Conservation (phyloP, 2,329 filamentous ascomycete genomes). For the Nannizzia gypsea region DNA sequence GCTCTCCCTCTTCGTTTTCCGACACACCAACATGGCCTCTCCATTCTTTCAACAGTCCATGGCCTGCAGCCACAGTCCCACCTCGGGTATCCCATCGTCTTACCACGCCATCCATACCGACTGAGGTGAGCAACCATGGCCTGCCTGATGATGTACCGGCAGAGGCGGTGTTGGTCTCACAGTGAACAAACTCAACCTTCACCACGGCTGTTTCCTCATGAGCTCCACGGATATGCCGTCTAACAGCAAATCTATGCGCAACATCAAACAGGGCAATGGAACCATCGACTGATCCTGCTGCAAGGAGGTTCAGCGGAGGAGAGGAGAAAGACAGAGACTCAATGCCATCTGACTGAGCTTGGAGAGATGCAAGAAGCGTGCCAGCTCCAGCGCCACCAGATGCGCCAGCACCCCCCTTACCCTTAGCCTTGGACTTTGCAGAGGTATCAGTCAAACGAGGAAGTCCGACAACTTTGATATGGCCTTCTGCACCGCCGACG, state of each 20-base stretch:
- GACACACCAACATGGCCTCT: slow-evolving; percentile 54
- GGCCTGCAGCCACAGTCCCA: slow-evolving; percentile 53
- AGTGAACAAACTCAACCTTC: slow-evolving; percentile 71
- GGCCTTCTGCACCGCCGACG: slow-evolving; percentile 75
- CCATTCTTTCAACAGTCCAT: slow-evolving; percentile 75
- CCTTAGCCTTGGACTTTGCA: slow-evolving; percentile 41
- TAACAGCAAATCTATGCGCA: slow-evolving; percentile 72
- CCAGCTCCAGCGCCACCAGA: slow-evolving; percentile 48
- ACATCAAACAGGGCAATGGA: slow-evolving; percentile 78
- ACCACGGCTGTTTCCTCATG: slow-evolving; percentile 86
- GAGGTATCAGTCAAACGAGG: slow-evolving; percentile 49
- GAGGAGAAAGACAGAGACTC: slow-evolving; percentile 59
- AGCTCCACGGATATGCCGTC: slow-evolving; percentile 66
- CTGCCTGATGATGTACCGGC: slow-evolving; percentile 25
- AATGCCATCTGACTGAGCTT: slow-evolving; percentile 66
- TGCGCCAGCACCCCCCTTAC: slow-evolving; percentile 31
- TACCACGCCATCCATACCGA: slow-evolving; percentile 85
- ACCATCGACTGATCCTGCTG: slow-evolving; percentile 53
- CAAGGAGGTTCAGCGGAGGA: slow-evolving; percentile 49
- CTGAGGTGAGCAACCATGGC: slow-evolving; percentile 66
- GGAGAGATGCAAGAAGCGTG: slow-evolving; percentile 68
- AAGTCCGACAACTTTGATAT: slow-evolving; percentile 73
- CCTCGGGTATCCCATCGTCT: slow-evolving; percentile 73
- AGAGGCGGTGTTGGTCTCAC: slow-evolving; percentile 15
- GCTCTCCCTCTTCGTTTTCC: slow-evolving; percentile 53